These are phyloP conservation scores for Schoenoplectus tabernaemontani DNA, from an alignment of 202 grass and related monocot species.

Conservation along the genomic window DNA sequence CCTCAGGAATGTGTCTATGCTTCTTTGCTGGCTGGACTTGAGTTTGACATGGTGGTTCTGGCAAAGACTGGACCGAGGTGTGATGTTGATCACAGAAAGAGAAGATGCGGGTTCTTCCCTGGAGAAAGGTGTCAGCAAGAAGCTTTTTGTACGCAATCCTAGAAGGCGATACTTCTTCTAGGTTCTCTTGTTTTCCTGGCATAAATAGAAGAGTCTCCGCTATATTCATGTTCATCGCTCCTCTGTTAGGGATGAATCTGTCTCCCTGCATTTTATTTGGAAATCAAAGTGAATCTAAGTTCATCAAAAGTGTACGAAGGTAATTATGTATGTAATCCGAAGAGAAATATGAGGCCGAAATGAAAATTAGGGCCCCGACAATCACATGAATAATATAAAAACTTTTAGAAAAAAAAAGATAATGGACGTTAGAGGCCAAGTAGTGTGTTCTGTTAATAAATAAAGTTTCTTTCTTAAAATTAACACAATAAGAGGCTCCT, in stretches of 20 bases:
- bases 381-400: too few species aligned
- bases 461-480: too few species aligned
- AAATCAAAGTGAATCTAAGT: not conserved
- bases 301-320: too few species aligned
- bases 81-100: conserved; percentile 37
- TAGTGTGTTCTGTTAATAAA: too few species aligned
- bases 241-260: conserved; percentile 71
- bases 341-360: too few species aligned
- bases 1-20: conserved; percentile 39
- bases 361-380: too few species aligned
- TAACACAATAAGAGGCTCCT: too few species aligned
- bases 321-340: too few species aligned
- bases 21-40: conserved; percentile 24
- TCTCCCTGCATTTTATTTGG: conserved; percentile 40
- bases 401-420: too few species aligned
- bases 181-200: conserved; percentile 67
- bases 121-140: conserved; percentile 1
- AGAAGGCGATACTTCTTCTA: not conserved
- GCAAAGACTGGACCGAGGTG: not conserved
- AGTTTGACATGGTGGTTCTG: not conserved
- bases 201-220: conserved; percentile 61
- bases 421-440: too few species aligned
- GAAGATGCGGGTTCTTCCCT: not conserved
- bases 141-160: not conserved
- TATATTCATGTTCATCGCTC: conserved; percentile 71